Evolutionary conservation across 2,329 filamentous ascomycete species (phyloP).

Genomic region (Penicillium sp.): DNA sequence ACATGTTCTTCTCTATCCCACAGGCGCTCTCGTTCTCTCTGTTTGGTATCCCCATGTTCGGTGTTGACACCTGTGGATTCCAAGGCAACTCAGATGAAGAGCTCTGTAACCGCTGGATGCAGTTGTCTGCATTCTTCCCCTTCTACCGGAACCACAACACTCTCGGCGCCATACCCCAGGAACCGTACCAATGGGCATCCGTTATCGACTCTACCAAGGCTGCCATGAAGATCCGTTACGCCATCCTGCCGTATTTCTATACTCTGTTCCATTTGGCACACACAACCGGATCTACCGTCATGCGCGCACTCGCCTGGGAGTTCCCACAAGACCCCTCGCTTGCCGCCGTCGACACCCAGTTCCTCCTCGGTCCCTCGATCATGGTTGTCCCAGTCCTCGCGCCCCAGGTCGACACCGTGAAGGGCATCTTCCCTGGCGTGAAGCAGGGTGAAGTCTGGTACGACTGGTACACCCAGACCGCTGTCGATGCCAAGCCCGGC

Average conservation of each 20-base stretch:
- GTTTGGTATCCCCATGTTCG: constrained; percentile 76
- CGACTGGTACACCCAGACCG: constrained; percentile 72
- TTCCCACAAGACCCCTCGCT: constrained; percentile 69
- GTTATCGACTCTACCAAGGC: constrained; percentile 63
- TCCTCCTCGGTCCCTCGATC: constrained; percentile 65
- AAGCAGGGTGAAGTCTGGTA: constrained; percentile 65
- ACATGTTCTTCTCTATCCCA: constrained; percentile 74
- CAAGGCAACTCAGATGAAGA: constrained; percentile 65
- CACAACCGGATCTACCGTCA: constrained; percentile 64
- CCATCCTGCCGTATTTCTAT: constrained; percentile 72
- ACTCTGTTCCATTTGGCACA: constrained; percentile 68
- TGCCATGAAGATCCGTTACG: constrained; percentile 70
- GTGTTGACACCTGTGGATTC: constrained; percentile 69
- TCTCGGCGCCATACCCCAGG: constrained; percentile 61
- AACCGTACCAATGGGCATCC: constrained; percentile 68
- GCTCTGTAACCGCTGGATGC: constrained; percentile 73
- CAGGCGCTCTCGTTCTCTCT: constrained; percentile 73
- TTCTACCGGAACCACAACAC: constrained; percentile 77
- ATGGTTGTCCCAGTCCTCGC: constrained; percentile 66
- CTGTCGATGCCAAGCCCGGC: constrained; percentile 51
- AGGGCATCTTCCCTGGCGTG: constrained; percentile 68
- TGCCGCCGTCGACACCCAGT: constrained; percentile 66
- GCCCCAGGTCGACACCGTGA: constrained; percentile 60
- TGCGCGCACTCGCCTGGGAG: constrained; percentile 72
- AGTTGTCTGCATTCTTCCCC: constrained; percentile 70